Conservation (phyloP, 305 asterid genomes). For the Fraxinus platypoda region DNA sequence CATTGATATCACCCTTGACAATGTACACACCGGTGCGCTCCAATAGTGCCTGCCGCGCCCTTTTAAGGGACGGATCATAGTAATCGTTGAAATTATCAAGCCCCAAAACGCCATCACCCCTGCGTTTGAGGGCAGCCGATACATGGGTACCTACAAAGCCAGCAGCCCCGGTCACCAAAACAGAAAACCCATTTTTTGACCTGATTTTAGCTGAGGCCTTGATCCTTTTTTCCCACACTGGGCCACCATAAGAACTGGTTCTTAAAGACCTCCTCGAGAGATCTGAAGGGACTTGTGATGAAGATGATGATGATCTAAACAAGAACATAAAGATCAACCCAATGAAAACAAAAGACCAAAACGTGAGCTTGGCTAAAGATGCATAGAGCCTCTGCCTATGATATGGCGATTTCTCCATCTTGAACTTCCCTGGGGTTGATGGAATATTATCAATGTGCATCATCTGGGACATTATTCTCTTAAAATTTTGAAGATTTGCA, state of each 20-base stretch:
- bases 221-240: conserved; percentile 62
- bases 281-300: conserved; percentile 54
- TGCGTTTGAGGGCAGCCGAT: conserved; percentile 85
- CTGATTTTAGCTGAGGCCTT: conserved; percentile 72
- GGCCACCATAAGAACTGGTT: conserved; percentile 57
- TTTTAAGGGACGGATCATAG: conserved; percentile 74
- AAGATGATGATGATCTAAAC: conserved; percentile 69
- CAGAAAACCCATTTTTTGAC: conserved; percentile 83
- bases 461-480: conserved; percentile 40
- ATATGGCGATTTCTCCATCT: conserved; percentile 76
- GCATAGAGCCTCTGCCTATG: conserved; percentile 68
- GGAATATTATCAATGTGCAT: conserved; percentile 70
- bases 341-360: conserved; percentile 76
- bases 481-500: conserved; percentile 29
- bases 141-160: conserved; percentile 94
- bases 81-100: conserved; percentile 79
- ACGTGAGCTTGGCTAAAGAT: conserved; percentile 73
- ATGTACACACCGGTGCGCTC: conserved; percentile 77
- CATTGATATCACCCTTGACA: conserved; percentile 93
- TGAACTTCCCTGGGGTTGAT: conserved; percentile 73
- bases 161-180: conserved; percentile 89
- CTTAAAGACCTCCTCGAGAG: conserved; percentile 78
- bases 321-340: conserved; percentile 72
- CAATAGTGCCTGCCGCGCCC: conserved; percentile 69
- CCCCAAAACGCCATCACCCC: conserved; percentile 89